phyloP scores from a whole-genome alignment of 352 stramenopile species.

The Phytopythium chamaehyphon region DNA sequence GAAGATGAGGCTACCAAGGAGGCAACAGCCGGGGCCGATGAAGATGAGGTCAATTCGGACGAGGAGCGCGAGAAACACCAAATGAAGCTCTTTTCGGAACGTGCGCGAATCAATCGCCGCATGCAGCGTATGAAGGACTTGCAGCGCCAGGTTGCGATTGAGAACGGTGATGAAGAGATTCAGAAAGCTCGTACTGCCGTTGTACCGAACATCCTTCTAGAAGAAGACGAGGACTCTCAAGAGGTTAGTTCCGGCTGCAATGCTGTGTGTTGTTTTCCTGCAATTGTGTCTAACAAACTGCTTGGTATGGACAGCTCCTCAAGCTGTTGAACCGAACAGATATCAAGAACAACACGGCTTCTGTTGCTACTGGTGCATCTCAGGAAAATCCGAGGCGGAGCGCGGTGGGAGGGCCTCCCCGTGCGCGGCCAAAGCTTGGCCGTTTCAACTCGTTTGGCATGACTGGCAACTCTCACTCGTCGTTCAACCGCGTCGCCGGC shows the following conservation, averaged over 20 bases:
- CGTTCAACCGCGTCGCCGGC: constrained; percentile 60
- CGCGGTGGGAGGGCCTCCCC: constrained; percentile 6
- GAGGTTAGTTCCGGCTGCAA: constrained; percentile 24
- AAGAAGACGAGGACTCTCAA: constrained; percentile 80
- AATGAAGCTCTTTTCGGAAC: constrained; percentile 85
- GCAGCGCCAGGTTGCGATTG: constrained; percentile 52
- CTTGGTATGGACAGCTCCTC: constrained; percentile 28
- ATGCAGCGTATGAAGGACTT: constrained; percentile 86
- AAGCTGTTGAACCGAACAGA: constrained; percentile 61
- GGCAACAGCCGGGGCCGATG: constrained; percentile 14
- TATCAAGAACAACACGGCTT: constrained; percentile 12
- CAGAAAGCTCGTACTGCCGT: constrained; percentile 12
- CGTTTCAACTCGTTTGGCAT: constrained; percentile 61
- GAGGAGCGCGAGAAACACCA: constrained; percentile 79
- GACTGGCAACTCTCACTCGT: constrained; percentile 34
- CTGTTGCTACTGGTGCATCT: neutral
- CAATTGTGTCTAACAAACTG: constrained; percentile 5
- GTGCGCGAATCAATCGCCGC: constrained; percentile 74
- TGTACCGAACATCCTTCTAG: constrained; percentile 57
- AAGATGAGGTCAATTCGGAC: constrained; percentile 64
- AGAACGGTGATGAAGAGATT: constrained; percentile 31
- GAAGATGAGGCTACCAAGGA: constrained; percentile 29
- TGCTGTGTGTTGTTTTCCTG: neutral
- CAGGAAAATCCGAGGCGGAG: neutral
- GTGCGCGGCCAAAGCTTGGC: constrained; percentile 27